Base-by-base conservation (phyloP, 345 rosid species). In the Eucalyptus polyanthemos region DNA sequence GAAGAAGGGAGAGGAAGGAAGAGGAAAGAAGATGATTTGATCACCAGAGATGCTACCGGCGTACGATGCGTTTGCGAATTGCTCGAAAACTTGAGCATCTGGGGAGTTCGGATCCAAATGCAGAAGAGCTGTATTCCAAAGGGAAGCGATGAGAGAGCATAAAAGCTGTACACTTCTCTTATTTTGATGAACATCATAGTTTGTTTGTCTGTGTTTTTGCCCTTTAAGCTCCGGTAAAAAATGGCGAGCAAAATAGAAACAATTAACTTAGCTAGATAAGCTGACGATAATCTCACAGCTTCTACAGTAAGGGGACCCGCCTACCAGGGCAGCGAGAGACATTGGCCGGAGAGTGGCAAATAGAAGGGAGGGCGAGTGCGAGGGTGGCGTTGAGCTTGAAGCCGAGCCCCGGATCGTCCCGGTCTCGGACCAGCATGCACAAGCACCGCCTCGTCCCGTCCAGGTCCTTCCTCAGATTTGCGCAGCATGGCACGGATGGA, bases 401-500 rank as follows among this genome's bases (percentile, higher is more conserved):
- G 85, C 96, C 97, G 67, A 97, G 90, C 5, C 93, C 94, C 80
- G 99, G 96, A 44, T 97, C 97, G 88, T 95, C 90, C 58, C 95
- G 90, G 85, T 97, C 96, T 89, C 89, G 93, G 27, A 96, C 90
- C 58, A 96, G 88, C 37, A 95, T 95, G 76, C 98, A 97, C 89
- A 97, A 90, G 88, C 98, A 97, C 89, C 94, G 96, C 89, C 91
- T 95, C 91, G 94, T 88, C 67, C 49, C 80, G 62, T 86, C 90
- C 22, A 94, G 91, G 45, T 96, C 93, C 92, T 94, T 93, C 92
- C 92, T 95, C 13, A 96, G 95, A 6, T 96, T 97, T 10, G 87
- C 90, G 90, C 99, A 97, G 89, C 98, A 97, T 65, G 96, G 95
- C 47, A 95, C 94, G 2, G 97, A 94, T 49, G 99, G 99, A 87